These are phyloP conservation scores for Kodamaea laetipori DNA, from an alignment of 805 yeast genomes.

Conservation along the genomic window DNA sequence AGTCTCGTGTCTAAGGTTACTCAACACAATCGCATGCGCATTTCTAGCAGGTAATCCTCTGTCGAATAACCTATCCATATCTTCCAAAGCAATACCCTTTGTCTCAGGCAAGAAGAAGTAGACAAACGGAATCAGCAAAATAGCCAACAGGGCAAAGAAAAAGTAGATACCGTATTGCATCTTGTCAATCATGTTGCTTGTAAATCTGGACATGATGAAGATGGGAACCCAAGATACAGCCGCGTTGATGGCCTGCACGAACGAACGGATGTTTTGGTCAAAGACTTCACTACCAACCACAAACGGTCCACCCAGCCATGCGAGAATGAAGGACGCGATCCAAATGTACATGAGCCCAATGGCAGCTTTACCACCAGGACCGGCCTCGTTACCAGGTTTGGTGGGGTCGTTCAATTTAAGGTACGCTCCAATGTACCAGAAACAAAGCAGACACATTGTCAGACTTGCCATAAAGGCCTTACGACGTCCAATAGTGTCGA, in stretches of 20 bases:
- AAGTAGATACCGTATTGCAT: conserved; percentile 42
- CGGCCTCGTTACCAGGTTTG: conserved; percentile 31
- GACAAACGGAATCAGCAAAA: conserved; percentile 39
- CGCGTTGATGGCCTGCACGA: conserved; percentile 43
- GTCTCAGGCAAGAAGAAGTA: conserved; percentile 42
- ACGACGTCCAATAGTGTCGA: conserved; percentile 39
- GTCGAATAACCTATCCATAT: conserved; percentile 32
- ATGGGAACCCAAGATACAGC: conserved; percentile 44
- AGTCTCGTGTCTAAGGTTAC: conserved; percentile 8
- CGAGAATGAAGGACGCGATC: conserved; percentile 43
- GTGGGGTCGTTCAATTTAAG: conserved; percentile 38
- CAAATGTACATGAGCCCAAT: conserved; percentile 44
- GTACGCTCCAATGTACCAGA: conserved; percentile 44
- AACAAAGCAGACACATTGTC: conserved; percentile 34
- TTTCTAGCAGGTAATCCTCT: conserved; percentile 22
- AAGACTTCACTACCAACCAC: conserved; percentile 43
- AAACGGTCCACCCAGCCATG: conserved; percentile 46
- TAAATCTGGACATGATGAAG: conserved; percentile 38
- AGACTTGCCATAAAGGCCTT: conserved; percentile 40
- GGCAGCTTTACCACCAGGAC: conserved; percentile 43
- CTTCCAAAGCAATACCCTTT: conserved; percentile 36
- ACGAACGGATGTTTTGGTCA: conserved; percentile 42
- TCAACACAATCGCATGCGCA: conserved; percentile 25
- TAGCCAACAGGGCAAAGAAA: conserved; percentile 38
- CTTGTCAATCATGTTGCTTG: conserved; percentile 34